A percentile compares a stretch with the other conserved stretches of the same genome.
phyloP scores from a whole-genome alignment of 108 stramenopile genomes.

The Bacterosira constricta region DNA sequence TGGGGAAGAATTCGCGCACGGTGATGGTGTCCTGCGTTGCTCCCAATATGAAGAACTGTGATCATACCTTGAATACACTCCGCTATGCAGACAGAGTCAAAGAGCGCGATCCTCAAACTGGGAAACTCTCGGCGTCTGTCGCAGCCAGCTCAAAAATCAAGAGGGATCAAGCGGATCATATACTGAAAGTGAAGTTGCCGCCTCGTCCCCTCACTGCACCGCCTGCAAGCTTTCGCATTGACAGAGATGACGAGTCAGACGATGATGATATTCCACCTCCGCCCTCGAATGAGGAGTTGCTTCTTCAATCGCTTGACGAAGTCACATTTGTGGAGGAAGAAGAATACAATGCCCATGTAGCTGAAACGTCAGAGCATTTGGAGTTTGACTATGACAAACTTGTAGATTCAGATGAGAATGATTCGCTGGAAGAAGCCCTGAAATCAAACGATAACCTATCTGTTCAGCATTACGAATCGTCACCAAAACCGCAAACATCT shows the following conservation, averaged over 20 bases:
- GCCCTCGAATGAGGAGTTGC: slow-evolving; percentile 9
- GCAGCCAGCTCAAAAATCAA: slow-evolving; percentile 31
- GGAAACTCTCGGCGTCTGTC: slow-evolving; percentile 53
- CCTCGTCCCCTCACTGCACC: slow-evolving; percentile 49
- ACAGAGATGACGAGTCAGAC: slow-evolving; percentile 22
- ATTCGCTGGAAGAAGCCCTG: slow-evolving; percentile 21
- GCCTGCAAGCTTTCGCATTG: slow-evolving; percentile 42
- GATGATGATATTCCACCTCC: slow-evolving; percentile 37
- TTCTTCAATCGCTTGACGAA: background rate
- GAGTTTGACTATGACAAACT: slow-evolving; percentile 29
- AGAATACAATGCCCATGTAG: background rate
- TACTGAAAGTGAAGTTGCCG: slow-evolving; percentile 9
- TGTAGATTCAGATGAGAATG: slow-evolving; percentile 22
- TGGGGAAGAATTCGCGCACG: slow-evolving; percentile 88
- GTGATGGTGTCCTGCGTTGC: slow-evolving; percentile 98
- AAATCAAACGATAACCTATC: slow-evolving; percentile 11
- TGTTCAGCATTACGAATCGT: background rate
- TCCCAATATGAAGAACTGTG: slow-evolving; percentile 92
- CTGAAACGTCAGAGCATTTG: background rate
- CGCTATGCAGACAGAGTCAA: slow-evolving; percentile 97
- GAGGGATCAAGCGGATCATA: slow-evolving; percentile 26
- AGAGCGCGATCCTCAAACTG: slow-evolving; percentile 83
- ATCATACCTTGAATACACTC: slow-evolving; percentile 98
- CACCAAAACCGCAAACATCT: background rate
- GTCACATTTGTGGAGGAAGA: background rate